These are phyloP conservation scores for Globomyces pollinis-pini DNA, from an alignment of 192 early-diverging fungal genomes.

Conservation along the genomic window DNA sequence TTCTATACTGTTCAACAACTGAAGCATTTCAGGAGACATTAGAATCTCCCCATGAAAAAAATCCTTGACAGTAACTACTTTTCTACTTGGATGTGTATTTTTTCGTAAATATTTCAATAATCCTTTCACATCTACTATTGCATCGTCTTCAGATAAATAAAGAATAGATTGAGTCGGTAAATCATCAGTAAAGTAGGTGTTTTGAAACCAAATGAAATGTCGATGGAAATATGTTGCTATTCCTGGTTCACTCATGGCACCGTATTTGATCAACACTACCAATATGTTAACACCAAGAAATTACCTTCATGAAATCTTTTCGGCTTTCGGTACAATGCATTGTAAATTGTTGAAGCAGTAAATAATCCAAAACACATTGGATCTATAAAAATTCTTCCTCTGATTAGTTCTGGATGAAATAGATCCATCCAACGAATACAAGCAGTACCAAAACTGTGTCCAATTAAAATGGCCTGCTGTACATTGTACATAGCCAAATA, in stretches of 20 bases:
- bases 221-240: conserved; percentile 51
- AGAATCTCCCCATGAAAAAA: not conserved
- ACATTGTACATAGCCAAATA: conserved; percentile 35
- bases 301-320: conserved; percentile 15
- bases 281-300: no score
- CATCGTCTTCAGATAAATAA: conserved; percentile 13
- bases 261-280: conserved; percentile 46
- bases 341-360: conserved; percentile 51
- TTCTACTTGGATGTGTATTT: not conserved
- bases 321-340: conserved; percentile 34
- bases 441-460: conserved; percentile 55
- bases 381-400: conserved; percentile 49
- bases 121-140: conserved; percentile 5
- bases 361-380: conserved; percentile 61
- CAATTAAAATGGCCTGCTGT: conserved; percentile 55
- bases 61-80: not conserved
- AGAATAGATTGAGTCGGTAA: conserved; percentile 12
- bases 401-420: conserved; percentile 29
- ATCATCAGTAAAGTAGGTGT: conserved; percentile 24
- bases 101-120: conserved; percentile 6
- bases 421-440: conserved; percentile 48
- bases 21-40: no score
- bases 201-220: conserved; percentile 20
- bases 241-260: conserved; percentile 51
- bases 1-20: no score